Conservation (phyloP, 2,329 filamentous ascomycete species). For the Pseudogymnoascus sp. region DNA sequence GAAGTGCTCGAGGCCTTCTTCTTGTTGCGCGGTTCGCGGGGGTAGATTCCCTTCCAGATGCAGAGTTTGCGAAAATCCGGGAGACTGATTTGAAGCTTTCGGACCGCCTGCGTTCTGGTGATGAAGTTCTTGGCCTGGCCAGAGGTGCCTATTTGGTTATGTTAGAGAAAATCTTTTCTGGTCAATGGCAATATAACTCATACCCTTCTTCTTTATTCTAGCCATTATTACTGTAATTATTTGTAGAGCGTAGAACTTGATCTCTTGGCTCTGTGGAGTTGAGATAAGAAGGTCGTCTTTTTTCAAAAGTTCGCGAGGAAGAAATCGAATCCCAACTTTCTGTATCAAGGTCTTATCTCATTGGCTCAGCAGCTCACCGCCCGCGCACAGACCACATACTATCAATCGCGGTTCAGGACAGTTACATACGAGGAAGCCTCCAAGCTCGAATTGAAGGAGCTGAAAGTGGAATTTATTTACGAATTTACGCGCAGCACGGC, state of each 20-base stretch:
- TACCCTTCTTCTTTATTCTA: conserved; percentile 84
- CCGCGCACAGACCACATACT: not conserved
- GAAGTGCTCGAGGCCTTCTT: conserved; percentile 93
- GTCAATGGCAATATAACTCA: conserved; percentile 17
- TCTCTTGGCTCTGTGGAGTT: conserved; percentile 19
- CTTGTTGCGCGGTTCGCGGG: conserved; percentile 90
- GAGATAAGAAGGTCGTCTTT: conserved; percentile 15
- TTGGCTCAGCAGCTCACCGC: conserved; percentile 10
- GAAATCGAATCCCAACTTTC: conserved; percentile 22
- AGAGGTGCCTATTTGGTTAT: conserved; percentile 53
- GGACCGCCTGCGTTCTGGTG: conserved; percentile 91
- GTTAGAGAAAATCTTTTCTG: conserved; percentile 2
- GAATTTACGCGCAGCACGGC: not conserved
- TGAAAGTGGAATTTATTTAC: not conserved
- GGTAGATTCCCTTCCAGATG: conserved; percentile 99
- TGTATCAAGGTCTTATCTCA: conserved; percentile 5
- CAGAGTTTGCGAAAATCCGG: conserved; percentile 96
- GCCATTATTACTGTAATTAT: conserved; percentile 47
- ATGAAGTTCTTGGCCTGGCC: conserved; percentile 98
- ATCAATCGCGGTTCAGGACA: conserved; percentile 9
- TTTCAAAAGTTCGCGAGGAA: conserved; percentile 31
- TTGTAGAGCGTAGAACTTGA: conserved; percentile 19
- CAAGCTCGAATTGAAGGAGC: not conserved
- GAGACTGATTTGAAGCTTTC: conserved; percentile 94
- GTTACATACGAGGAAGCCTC: not conserved